Conservation (phyloP, 495 filamentous ascomycete species). For the Aspergillus coremiiformis region DNA sequence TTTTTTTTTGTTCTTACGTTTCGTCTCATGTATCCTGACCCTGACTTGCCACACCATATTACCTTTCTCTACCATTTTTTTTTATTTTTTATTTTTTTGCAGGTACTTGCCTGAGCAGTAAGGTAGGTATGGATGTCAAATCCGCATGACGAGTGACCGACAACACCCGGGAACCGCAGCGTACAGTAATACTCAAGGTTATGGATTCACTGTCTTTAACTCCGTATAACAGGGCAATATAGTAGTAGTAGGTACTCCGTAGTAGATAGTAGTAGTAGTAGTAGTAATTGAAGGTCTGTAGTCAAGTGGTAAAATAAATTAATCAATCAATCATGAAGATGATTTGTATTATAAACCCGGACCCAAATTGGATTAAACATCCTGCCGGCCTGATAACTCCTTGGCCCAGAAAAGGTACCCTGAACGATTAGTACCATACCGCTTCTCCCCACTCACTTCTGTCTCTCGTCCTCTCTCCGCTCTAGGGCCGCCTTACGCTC, state of each 20-base stretch:
- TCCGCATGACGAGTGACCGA: not conserved
- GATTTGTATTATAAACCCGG: not conserved
- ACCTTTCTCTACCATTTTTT: not conserved
- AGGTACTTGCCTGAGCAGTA: too few relatives aligned
- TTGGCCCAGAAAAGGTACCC: constrained; percentile 12
- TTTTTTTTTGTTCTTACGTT: not conserved
- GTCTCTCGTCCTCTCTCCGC: constrained; percentile 14
- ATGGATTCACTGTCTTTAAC: not conserved
- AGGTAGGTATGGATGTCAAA: not conserved
- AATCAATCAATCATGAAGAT: constrained; percentile 11
- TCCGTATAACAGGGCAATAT: not conserved
- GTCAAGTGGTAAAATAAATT: constrained; percentile 11
- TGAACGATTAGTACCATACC: constrained; percentile 20
- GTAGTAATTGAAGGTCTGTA: too few relatives aligned
- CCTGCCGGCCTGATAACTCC: constrained; percentile 7
- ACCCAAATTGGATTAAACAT: constrained; percentile 3
- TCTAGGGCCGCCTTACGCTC: constrained; percentile 21
- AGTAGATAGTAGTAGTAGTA: not conserved
- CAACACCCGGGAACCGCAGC: not conserved
- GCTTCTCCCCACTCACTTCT: constrained; percentile 16
- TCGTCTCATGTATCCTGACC: not conserved
- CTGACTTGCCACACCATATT: not conserved
- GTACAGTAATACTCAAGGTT: not conserved
- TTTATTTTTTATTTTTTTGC: not conserved
- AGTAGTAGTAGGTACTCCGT: not conserved